Conservation (phyloP, 495 filamentous ascomycete species). For the Apiosordaria backusii region DNA sequence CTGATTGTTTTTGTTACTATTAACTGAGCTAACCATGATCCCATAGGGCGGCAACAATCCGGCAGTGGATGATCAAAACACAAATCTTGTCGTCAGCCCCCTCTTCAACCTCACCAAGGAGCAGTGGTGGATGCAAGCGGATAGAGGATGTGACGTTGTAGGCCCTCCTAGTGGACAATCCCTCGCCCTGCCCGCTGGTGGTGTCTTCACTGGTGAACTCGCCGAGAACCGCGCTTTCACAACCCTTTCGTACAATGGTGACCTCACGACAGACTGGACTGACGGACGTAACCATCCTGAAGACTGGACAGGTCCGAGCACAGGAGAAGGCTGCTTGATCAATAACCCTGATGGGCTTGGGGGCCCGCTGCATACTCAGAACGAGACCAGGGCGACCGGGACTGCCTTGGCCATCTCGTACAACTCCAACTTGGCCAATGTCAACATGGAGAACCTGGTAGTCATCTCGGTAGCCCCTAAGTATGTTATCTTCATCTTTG, state of each 20-base stretch:
- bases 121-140: constrained; percentile 53
- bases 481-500: not conserved
- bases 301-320: constrained; percentile 41
- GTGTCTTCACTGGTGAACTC: constrained; percentile 50
- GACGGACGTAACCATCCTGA: constrained; percentile 48
- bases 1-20: not conserved
- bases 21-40: no score
- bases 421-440: constrained; percentile 41
- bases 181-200: constrained; percentile 52
- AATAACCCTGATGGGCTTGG: constrained; percentile 28
- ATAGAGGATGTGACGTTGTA: constrained; percentile 44
- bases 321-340: constrained; percentile 26
- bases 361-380: constrained; percentile 46
- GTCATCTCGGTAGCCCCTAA: constrained; percentile 43
- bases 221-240: constrained; percentile 51
- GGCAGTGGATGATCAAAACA: constrained; percentile 39
- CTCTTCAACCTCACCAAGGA: constrained; percentile 40
- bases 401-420: constrained; percentile 57
- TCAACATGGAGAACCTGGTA: constrained; percentile 51
- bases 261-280: constrained; percentile 41
- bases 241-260: constrained; percentile 46
- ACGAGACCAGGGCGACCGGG: constrained; percentile 43
- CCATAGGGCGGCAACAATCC: constrained; percentile 30
- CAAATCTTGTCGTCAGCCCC: constrained; percentile 42
- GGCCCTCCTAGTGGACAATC: constrained; percentile 43